Base-by-base conservation (phyloP, 2,329 filamentous ascomycete genomes). In the Paecilomyces niveus region DNA sequence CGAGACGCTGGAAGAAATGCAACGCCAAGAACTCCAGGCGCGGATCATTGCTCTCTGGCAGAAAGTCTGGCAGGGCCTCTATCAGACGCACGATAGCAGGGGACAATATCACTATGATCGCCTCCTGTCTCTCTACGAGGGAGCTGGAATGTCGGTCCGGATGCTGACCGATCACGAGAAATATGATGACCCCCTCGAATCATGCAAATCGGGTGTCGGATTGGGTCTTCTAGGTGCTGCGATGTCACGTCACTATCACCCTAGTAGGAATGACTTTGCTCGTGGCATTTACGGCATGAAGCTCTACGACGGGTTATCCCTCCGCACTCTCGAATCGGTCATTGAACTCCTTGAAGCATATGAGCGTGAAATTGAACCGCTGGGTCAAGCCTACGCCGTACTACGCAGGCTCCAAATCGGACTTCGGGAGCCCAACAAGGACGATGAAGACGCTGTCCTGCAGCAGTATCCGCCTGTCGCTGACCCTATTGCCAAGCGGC, bases 271-370 rank as follows among this genome's bases (percentile, higher is more conserved):
- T n/a, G n/a, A 24, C 21, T 53, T 1, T 54, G 58, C 45, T n/a
- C 60, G 61, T 5, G 65, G 62, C 0, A 59, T 68, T n/a, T 55
- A 56, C 6, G 53, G 55, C 0, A n/a, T 68, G 31, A 64, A 60
- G 26, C 45, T 68, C 5, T 68, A 62, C 55, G 63, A 62, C 3
- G 35, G 59, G 3, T 52, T 67, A 7, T 63, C 63, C 7, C 45
- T 63, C 26, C 55, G 58, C 10, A 64, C 58, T 1, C 57, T 68
- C 10, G 50, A 62, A 33, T 60, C 57, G 22, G 58, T 66, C 3
- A 22, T 64, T 2, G 54, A 64, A 3, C 39, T 65, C 4, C 54
- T 68, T 54, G 58, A 61, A 18, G 61, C 61, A 1, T 68, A 68
- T 39, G 63, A 65, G 33, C 56, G 57, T 7, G 64, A 68, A 35